Evolutionary conservation across 2,329 filamentous ascomycete species (phyloP), one percentile per base, ranked within the genome.

Genomic region (Neodidymelliopsis sp.): DNA sequence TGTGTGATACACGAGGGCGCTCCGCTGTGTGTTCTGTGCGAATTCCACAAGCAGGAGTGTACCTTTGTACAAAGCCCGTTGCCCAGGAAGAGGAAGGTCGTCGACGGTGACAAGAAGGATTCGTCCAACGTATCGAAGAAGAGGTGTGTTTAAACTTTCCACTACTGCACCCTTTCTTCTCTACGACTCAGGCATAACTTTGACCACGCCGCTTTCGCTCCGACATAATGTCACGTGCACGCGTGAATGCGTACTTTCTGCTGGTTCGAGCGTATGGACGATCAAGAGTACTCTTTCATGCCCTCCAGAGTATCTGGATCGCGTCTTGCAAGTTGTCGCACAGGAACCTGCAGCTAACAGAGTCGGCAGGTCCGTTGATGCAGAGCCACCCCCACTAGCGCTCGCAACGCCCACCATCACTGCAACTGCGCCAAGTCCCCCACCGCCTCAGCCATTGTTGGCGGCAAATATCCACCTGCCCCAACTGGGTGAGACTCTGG

Each of bases 1-100:
- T 94, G 90, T 75, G 85, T 91, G 55, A 83, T 89, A 69, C 87
- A 91, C 67, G 89, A 93, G 70, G 87, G 87, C 57, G 84, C 89
- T 62, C 80, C 80, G 28, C 78, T 81, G 59, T 94, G 90, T 73
- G 82, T 90, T 55, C 80, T 90, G 56, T 95, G 90, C 74, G 87
- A 90, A 69, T 85, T 87, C 70, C 86, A 87, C 73, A 87, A 86
- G 64, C 84, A 89, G 67, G 86, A 90, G 60, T 94, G 90, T 74
- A 92, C 90, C 31, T 85, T 92, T 69, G 80, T 86, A 39, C 85
- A 87, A 59, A 90, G 88, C 71, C 89, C 89, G 18, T 85, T 86
- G 66, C 86, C 88, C 48, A 84, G 90, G 62, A 94, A 94, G 78
- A 83, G 90, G 69, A 93, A 92, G 77, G 76, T 90, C 56, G 84